Percentiles rank a stretch among this genome's conserved stretches.
Evolutionary conservation across 331 rosid genomes (phyloP).

Genomic region (Cydonia oblonga): DNA sequence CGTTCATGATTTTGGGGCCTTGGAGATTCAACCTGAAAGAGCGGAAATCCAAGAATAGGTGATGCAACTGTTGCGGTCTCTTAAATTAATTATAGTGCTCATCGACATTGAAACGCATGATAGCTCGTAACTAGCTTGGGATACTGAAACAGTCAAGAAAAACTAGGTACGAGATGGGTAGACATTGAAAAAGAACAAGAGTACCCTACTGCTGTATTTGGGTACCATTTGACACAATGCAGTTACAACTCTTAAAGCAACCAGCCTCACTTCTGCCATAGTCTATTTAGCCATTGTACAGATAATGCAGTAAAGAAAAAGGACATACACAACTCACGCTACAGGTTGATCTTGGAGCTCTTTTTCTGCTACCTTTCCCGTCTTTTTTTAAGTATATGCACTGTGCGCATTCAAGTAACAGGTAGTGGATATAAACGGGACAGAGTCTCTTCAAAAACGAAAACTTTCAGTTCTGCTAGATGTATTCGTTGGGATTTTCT

Average conservation of each 20-base stretch:
- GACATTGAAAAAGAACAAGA: too few species aligned
- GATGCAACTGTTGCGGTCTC: accelerated
- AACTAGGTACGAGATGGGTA: too few species aligned
- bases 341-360: not conserved
- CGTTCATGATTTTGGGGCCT: too few species aligned
- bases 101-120: too few species aligned
- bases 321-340: not conserved
- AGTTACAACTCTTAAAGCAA: too few species aligned
- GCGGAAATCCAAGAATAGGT: accelerated
- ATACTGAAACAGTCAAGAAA: too few species aligned
- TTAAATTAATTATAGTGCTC: too few species aligned
- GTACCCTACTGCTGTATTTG: too few species aligned
- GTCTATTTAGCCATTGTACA: not conserved
- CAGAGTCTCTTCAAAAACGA: not conserved
- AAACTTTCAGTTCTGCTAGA: not conserved
- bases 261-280: too few species aligned
- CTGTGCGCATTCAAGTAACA: not conserved
- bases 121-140: too few species aligned
- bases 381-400: not conserved
- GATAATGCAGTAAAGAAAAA: not conserved
- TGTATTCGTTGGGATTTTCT: constrained; percentile 49
- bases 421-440: not conserved
- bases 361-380: not conserved
- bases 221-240: too few species aligned
- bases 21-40: too few species aligned